phyloP scores from a whole-genome alignment of 2,329 filamentous ascomycete species.

The Lachnellula occidentalis region DNA sequence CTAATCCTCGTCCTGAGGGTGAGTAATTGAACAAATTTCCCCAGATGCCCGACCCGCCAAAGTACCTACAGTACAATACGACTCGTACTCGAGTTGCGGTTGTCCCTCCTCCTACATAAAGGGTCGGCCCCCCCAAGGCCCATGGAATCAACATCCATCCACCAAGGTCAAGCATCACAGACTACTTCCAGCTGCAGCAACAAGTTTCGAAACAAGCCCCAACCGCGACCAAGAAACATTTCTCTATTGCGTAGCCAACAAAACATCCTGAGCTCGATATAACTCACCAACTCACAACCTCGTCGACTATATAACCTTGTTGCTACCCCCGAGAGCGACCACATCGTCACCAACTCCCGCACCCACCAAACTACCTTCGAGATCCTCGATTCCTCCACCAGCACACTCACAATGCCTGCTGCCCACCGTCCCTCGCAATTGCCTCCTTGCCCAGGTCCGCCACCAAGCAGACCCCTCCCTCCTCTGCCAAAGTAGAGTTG shows the following conservation, averaged over 20 bases:
- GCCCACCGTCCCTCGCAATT: conserved; percentile 56
- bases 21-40: conserved; percentile 26
- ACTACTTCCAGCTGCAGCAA: conserved; percentile 9
- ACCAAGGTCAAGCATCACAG: conserved; percentile 8
- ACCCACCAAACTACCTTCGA: not conserved
- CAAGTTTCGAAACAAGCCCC: conserved; percentile 6
- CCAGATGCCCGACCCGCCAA: conserved; percentile 21
- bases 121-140: conserved; percentile 12
- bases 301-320: conserved; percentile 9
- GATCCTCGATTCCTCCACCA: not conserved
- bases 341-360: not conserved
- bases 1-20: conserved; percentile 10
- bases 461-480: conserved; percentile 59
- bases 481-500: conserved; percentile 53
- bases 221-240: conserved; percentile 5
- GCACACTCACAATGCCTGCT: conserved; percentile 44
- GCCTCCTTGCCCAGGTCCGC: conserved; percentile 61
- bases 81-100: not conserved
- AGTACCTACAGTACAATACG: conserved; percentile 3
- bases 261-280: conserved; percentile 1
- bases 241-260: conserved; percentile 5
- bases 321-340: not conserved
- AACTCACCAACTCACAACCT: not conserved
- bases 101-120: conserved; percentile 23
- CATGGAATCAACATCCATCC: conserved; percentile 1